Evolutionary conservation across 1,284 basidiomycete genomes (phyloP).

Genomic region (Ceratorhiza oryzae-sativae): DNA sequence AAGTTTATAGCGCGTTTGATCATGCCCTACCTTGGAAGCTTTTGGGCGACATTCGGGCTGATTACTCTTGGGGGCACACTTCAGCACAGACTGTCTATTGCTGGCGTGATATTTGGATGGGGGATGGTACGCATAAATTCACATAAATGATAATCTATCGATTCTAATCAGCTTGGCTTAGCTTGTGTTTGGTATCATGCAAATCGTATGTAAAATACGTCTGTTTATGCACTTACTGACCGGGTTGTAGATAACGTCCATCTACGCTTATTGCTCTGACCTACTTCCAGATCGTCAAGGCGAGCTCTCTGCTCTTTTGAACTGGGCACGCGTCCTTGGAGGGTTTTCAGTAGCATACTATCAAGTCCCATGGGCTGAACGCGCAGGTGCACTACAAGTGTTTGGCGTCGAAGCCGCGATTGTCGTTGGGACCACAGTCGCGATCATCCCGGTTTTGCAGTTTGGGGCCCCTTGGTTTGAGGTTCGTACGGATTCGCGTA

Average conservation of each 20-base stretch:
- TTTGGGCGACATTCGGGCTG: slow-evolving; percentile 65
- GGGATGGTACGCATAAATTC: slow-evolving; percentile 30
- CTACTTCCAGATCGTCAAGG: slow-evolving; percentile 60
- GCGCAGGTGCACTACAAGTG: slow-evolving; percentile 62
- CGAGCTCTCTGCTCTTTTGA: slow-evolving; percentile 66
- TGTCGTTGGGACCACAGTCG: slow-evolving; percentile 8
- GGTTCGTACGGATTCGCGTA: background rate
- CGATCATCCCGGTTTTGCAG: slow-evolving; percentile 22
- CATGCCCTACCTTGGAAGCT: slow-evolving; percentile 67
- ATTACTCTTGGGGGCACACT: slow-evolving; percentile 20
- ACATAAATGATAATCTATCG: background rate
- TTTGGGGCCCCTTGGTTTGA: slow-evolving; percentile 27
- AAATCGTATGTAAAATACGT: slow-evolving; percentile 57
- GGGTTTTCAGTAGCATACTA: slow-evolving; percentile 69
- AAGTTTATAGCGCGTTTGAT: slow-evolving; percentile 63
- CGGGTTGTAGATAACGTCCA: slow-evolving; percentile 23
- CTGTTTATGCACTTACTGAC: background rate
- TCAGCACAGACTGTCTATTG: slow-evolving; percentile 3
- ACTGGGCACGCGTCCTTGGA: slow-evolving; percentile 63
- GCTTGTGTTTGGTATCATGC: slow-evolving; percentile 28
- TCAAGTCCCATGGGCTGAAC: slow-evolving; percentile 65
- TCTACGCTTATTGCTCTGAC: slow-evolving; percentile 57
- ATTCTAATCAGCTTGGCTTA: background rate
- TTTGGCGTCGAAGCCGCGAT: slow-evolving; percentile 65
- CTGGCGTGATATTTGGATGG: slow-evolving; percentile 28